Evolutionary conservation across 2,329 filamentous ascomycete species (phyloP).

Genomic region (Aspergillus thermomutatus): DNA sequence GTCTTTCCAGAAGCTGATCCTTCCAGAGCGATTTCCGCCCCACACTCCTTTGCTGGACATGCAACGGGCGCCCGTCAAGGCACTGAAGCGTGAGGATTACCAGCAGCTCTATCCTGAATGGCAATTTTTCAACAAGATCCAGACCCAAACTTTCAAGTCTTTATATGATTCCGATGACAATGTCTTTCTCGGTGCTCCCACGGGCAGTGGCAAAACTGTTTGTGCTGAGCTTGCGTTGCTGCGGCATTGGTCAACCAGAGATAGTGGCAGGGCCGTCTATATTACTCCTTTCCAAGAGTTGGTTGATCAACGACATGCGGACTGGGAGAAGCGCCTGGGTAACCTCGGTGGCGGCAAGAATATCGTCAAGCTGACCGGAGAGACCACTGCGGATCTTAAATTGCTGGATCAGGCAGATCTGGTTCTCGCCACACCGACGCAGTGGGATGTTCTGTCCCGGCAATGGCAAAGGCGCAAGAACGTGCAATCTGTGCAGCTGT

Average conservation of each 20-base stretch:
- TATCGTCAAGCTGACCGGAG: slow-evolving; percentile 89
- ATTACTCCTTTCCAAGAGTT: slow-evolving; percentile 93
- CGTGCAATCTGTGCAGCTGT: slow-evolving; percentile 81
- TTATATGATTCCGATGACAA: slow-evolving; percentile 89
- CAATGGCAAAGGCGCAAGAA: slow-evolving; percentile 98
- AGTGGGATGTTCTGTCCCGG: slow-evolving; percentile 94
- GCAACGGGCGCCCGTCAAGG: slow-evolving; percentile 83
- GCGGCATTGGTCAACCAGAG: slow-evolving; percentile 74
- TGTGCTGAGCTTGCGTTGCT: slow-evolving; percentile 93
- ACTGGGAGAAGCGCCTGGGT: slow-evolving; percentile 78
- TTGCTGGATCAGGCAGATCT: slow-evolving; percentile 83
- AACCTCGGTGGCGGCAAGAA: slow-evolving; percentile 77
- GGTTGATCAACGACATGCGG: slow-evolving; percentile 73
- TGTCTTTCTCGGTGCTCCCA: slow-evolving; percentile 87
- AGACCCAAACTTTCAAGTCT: slow-evolving; percentile 95
- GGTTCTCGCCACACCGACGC: slow-evolving; percentile 83
- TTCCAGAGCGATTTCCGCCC: slow-evolving; percentile 92
- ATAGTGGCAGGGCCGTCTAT: slow-evolving; percentile 80
- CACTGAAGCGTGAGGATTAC: slow-evolving; percentile 82
- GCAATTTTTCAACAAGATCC: slow-evolving; percentile 92
- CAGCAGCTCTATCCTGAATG: slow-evolving; percentile 77
- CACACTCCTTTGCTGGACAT: slow-evolving; percentile 90
- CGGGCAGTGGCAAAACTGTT: slow-evolving; percentile 93
- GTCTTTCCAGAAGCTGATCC: slow-evolving; percentile 89
- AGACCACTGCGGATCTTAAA: slow-evolving; percentile 86